Evolutionary conservation across 169 alveolate genomes (phyloP).

Genomic region (Plasmodium blacklocki): DNA sequence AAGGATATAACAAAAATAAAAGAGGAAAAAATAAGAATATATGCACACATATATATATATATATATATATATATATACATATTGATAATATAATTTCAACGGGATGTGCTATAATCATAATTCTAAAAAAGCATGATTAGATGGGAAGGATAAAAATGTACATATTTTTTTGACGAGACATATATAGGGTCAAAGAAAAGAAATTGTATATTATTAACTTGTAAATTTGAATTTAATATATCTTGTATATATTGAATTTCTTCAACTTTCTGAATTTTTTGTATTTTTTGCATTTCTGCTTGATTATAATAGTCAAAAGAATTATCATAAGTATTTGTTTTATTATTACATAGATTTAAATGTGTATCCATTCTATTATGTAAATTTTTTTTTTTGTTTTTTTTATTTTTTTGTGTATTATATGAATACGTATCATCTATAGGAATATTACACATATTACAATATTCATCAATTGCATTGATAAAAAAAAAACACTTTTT

Average conservation of each 20-base stretch:
- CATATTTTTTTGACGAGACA: conserved; percentile 1
- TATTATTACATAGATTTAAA: no score
- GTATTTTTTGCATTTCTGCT: neutral
- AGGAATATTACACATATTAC: conserved; percentile 24
- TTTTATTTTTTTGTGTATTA: neutral
- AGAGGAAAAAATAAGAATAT: neutral
- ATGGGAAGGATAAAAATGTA: conserved; percentile 44
- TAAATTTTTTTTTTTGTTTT: neutral
- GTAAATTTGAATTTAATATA: conserved; percentile 12
- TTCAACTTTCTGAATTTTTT: neutral
- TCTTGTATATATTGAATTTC: conserved; percentile 34
- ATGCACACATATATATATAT: neutral
- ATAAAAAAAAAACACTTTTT: conserved; percentile 37
- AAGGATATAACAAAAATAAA: neutral
- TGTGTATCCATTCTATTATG: neutral
- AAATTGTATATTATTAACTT: conserved; percentile 28
- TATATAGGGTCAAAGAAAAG: conserved; percentile 38
- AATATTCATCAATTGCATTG: conserved; percentile 42
- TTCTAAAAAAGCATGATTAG: conserved; percentile 14
- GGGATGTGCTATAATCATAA: neutral
- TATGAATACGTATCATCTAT: conserved; percentile 1
- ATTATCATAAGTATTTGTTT: neutral
- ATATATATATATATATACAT: conserved; percentile 13
- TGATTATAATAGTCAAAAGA: neutral
- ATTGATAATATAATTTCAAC: no score